phyloP scores from a whole-genome alignment of 352 stramenopile species.

The Albugo laibachii region DNA sequence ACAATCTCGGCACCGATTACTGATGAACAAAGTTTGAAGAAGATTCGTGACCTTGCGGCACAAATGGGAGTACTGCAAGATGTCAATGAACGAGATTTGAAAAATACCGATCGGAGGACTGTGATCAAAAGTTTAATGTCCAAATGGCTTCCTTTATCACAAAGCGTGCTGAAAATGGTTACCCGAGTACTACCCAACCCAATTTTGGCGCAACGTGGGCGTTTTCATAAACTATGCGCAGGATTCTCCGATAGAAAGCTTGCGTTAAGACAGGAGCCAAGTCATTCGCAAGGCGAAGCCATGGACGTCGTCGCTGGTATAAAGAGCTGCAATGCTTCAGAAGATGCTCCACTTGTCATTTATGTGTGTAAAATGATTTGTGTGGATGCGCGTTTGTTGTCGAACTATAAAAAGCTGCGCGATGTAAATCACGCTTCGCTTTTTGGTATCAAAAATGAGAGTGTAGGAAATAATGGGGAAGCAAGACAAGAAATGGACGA shows the following conservation, averaged over 20 bases:
- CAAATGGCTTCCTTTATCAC: slow-evolving; percentile 77
- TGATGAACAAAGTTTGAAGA: slow-evolving; percentile 24
- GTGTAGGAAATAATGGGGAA: slow-evolving; percentile 2
- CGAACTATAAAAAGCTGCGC: slow-evolving; percentile 22
- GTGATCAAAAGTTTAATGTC: slow-evolving; percentile 60
- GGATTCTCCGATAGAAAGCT: not conserved
- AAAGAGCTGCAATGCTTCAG: slow-evolving; percentile 25
- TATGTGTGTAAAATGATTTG: slow-evolving; percentile 89
- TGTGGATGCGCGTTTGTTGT: slow-evolving; percentile 69
- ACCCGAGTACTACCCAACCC: slow-evolving; percentile 68
- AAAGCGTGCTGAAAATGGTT: slow-evolving; percentile 81
- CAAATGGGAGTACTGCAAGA: slow-evolving; percentile 45
- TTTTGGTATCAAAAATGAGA: slow-evolving; percentile 12
- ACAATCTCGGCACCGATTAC: slow-evolving; percentile 20
- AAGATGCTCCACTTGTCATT: slow-evolving; percentile 57
- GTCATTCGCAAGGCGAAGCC: too few species aligned
- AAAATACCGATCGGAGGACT: slow-evolving; percentile 37
- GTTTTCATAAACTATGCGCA: slow-evolving; percentile 44
- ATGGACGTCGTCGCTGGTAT: not conserved
- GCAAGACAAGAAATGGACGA: not conserved
- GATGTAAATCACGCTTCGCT: slow-evolving; percentile 11
- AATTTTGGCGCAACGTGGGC: slow-evolving; percentile 36
- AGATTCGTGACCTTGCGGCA: slow-evolving; percentile 35
- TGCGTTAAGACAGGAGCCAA: too few species aligned
- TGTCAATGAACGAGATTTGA: slow-evolving; percentile 48